These are phyloP conservation scores for Phytomonas francai DNA, from an alignment of 208 protist species.

Conservation along the genomic window DNA sequence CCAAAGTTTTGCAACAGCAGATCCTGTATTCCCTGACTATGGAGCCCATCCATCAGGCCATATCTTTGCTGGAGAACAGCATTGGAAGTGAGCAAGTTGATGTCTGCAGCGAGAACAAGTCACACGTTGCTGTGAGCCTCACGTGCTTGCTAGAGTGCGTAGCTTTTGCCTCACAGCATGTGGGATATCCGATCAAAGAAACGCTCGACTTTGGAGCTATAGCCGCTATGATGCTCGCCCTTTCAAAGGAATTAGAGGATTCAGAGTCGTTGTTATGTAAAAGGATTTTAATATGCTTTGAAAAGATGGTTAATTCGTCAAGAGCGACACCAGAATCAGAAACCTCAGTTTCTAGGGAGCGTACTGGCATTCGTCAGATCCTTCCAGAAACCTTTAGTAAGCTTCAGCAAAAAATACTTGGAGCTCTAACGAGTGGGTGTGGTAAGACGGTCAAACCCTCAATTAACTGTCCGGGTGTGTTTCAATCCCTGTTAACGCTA, in stretches of 20 bases:
- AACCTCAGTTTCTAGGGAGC: neutral
- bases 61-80: neutral
- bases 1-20: neutral
- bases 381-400: constrained; percentile 10
- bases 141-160: constrained; percentile 28
- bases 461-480: constrained; percentile 24
- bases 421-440: neutral
- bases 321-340: neutral
- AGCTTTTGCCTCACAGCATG: constrained; percentile 21
- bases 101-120: constrained; percentile 12
- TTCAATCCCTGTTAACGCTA: constrained; percentile 29
- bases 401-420: constrained; percentile 5
- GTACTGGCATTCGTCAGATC: constrained; percentile 6
- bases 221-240: constrained; percentile 16
- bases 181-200: constrained; percentile 23
- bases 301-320: constrained; percentile 13
- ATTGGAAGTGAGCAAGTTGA: constrained; percentile 3
- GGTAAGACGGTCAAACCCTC: neutral
- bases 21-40: neutral
- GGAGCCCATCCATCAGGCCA: neutral
- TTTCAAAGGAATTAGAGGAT: neutral
- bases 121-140: constrained; percentile 14
- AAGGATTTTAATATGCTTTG: constrained; percentile 11
- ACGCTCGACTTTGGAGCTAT: constrained; percentile 28
- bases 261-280: neutral